Evolutionary conservation across 768 basidiomycete species (phyloP).

Genomic region (Mycena alexandri): DNA sequence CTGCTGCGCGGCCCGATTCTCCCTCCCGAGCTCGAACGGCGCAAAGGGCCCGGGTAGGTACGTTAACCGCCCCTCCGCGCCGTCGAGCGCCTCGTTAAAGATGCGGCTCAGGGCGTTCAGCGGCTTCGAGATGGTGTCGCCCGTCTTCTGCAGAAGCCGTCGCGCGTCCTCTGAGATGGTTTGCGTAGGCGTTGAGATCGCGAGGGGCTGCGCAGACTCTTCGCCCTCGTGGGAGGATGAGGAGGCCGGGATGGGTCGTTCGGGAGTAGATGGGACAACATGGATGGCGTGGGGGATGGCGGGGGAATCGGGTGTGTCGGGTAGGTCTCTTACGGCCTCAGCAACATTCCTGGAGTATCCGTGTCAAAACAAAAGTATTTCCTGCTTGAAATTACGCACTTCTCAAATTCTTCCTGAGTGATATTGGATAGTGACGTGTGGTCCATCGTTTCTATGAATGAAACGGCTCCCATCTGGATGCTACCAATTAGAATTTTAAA

Average conservation of each 20-base stretch:
- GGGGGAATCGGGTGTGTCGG: constrained; percentile 44
- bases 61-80: constrained; percentile 72
- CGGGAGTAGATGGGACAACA: constrained; percentile 51
- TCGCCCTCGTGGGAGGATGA: constrained; percentile 78
- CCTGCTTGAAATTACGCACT: constrained; percentile 50
- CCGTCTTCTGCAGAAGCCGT: constrained; percentile 88
- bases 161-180: constrained; percentile 79
- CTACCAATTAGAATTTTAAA: background rate
- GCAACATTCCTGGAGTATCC: constrained; percentile 61
- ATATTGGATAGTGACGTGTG: constrained; percentile 95
- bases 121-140: constrained; percentile 91
- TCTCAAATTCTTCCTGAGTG: constrained; percentile 92
- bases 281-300: constrained; percentile 27
- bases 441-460: constrained; percentile 99
- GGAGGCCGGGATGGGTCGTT: constrained; percentile 45
- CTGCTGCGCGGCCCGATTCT: constrained; percentile 49
- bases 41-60: constrained; percentile 79
- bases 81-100: constrained; percentile 86
- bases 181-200: constrained; percentile 70
- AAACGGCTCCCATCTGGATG: constrained; percentile 91
- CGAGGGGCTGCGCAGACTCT: constrained; percentile 87
- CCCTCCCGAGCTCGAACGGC: constrained; percentile 73
- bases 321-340: constrained; percentile 63
- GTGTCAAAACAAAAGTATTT: background rate
- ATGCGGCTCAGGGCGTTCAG: constrained; percentile 91